Evolutionary conservation across 2,329 filamentous ascomycete species (phyloP).

Genomic region (Curvularia lunata): DNA sequence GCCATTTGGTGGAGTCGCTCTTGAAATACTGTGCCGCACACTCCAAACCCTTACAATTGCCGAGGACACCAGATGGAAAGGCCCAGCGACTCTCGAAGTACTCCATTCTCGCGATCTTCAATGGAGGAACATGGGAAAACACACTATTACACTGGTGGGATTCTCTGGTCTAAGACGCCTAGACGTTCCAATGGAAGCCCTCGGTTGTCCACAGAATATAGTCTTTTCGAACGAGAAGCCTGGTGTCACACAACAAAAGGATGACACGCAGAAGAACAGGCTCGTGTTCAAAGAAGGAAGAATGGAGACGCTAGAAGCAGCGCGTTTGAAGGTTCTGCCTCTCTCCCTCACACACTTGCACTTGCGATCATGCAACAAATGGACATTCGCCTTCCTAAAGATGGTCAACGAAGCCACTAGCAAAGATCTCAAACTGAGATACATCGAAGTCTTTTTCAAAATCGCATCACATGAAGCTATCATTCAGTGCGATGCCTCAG

Average conservation of each 20-base stretch:
- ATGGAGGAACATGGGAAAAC: conserved; percentile 20
- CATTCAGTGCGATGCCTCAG: conserved; percentile 9
- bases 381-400: conserved; percentile 13
- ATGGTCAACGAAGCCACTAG: conserved; percentile 8
- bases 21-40: conserved; percentile 8
- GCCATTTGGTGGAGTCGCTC: conserved; percentile 16
- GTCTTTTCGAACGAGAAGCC: conserved; percentile 5
- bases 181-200: conserved; percentile 16
- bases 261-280: background rate
- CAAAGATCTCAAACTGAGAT: conserved; percentile 9
- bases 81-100: conserved; percentile 14
- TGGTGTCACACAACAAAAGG: background rate
- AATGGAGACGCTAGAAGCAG: background rate
- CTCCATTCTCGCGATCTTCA: conserved; percentile 12
- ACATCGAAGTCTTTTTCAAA: conserved; percentile 22
- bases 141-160: conserved; percentile 16
- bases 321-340: conserved; percentile 14
- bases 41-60: conserved; percentile 23
- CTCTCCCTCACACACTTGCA: conserved; percentile 8
- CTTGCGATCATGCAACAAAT: conserved; percentile 23
- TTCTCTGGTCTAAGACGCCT: conserved; percentile 17
- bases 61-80: conserved; percentile 17
- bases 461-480: conserved; percentile 16
- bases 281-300: background rate
- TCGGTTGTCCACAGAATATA: conserved; percentile 12